Conservation (phyloP, 495 filamentous ascomycete species). For the Sordaria brevicollis region DNA sequence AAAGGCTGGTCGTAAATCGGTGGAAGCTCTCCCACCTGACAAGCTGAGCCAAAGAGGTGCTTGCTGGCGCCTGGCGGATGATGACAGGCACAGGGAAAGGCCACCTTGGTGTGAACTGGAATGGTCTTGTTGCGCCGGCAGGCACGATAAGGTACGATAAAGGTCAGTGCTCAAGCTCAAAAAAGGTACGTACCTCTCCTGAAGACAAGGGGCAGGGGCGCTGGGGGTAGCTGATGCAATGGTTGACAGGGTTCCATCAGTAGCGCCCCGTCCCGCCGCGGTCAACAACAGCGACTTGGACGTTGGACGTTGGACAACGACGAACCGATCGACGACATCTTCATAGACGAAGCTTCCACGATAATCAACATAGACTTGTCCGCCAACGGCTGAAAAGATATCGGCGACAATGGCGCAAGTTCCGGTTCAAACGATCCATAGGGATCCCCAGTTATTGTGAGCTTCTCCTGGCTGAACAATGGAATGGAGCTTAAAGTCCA, state of each 20-base stretch:
- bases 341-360: background rate
- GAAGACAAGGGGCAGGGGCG: background rate
- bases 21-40: background rate
- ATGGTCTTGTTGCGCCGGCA: background rate
- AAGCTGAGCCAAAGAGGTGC: background rate
- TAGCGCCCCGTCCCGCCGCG: background rate
- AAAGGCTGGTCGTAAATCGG: background rate
- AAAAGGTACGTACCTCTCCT: background rate
- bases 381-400: background rate
- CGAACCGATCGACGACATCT: no score
- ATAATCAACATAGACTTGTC: background rate
- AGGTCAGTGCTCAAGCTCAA: background rate
- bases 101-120: slow-evolving; percentile 1
- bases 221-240: background rate
- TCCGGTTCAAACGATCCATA: slow-evolving; percentile 85
- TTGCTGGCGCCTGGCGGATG: background rate
- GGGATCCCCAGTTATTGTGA: slow-evolving; percentile 98
- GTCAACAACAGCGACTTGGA: background rate
- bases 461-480: background rate
- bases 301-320: background rate
- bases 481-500: background rate
- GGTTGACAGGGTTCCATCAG: slow-evolving; percentile 3
- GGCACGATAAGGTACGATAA: background rate
- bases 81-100: slow-evolving; percentile 1
- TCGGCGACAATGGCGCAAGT: slow-evolving; percentile 65